These are phyloP conservation scores for Calendula officinalis DNA, from an alignment of 129 eudicot species.

Conservation along the genomic window DNA sequence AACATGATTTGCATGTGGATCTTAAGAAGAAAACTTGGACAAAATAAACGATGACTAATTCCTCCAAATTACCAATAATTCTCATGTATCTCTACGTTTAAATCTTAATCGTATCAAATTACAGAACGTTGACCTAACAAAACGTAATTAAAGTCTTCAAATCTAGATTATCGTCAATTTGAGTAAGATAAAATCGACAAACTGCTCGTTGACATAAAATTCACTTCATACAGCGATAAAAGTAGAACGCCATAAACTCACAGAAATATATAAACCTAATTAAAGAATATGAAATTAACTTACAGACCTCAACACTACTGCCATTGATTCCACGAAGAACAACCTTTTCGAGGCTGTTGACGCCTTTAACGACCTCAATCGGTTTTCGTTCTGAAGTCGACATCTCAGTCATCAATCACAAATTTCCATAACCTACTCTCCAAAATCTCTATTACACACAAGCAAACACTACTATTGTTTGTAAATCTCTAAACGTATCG, in stretches of 20 bases:
- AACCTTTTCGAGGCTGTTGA: conserved; percentile 81
- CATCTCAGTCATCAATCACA: conserved; percentile 25
- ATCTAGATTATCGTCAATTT: conserved; percentile 13
- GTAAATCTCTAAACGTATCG: conserved; percentile 7
- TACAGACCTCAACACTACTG: conserved; percentile 75
- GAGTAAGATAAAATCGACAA: conserved; percentile 9
- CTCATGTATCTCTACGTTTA: neutral
- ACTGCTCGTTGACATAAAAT: neutral
- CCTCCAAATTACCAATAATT: conserved; percentile 4
- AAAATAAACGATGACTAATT: neutral
- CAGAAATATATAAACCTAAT: neutral
- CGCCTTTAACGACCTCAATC: conserved; percentile 56
- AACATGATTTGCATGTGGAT: neutral
- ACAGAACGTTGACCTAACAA: neutral
- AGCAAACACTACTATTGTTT: conserved; percentile 10
- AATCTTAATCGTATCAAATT: neutral
- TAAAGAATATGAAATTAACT: conserved; percentile 9
- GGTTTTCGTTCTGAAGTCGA: conserved; percentile 39
- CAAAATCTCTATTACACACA: neutral
- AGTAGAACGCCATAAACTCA: neutral
- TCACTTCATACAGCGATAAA: neutral
- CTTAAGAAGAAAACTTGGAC: neutral
- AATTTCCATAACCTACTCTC: conserved; percentile 26
- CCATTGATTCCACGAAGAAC: conserved; percentile 73
- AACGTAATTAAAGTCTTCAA: neutral